Base-by-base conservation (phyloP, 331 rosid species). In the Dryas integrifolia region DNA sequence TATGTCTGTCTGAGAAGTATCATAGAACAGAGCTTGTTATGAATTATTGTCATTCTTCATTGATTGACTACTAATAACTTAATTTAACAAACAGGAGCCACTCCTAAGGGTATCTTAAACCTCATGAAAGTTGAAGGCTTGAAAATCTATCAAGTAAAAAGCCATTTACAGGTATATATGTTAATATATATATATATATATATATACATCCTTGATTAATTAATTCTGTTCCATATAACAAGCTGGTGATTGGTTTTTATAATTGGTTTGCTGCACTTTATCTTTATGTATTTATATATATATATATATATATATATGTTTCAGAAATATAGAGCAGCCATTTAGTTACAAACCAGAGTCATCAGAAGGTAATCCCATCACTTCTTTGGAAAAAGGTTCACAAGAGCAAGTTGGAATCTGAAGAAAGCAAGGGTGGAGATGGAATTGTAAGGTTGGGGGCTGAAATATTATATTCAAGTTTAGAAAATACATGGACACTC, bases 291-390 rank as follows among this genome's bases (percentile, higher is more conserved):
- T 67, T 24, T 43, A 7, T 55, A 53, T 75, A 78, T 21, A 21
- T 21, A 21, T 21, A 18, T 21, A 18, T 18, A 0, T 0, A 21
- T 21, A 0, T 21, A 0, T 21, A 0, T 21, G 50, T 78, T 77
- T 75, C 95, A 94, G 98, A 94, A 94, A 70, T 94, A 94, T 79
- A 83, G 98, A 85, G 91, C 98, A 18, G 97, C 97, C 78, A 85
- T 21, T 21, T 21, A 21, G 91, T 84, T 88, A 81, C 88, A 94
- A 88, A 83, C 97, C 96, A n/a, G 98, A 89, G 82, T 62, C 95
- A 51, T 61, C 96, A 66, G 96, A 91, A 82, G 98, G 96, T 89
- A 89, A 21, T 21, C 24, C 24, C 24, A 21, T 21, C 24, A 21
- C 24, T 21, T 21, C 24, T 21, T 21, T 21, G 24, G 24, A 21